Percentiles rank a stretch among this genome's conserved stretches.
phyloP scores from a whole-genome alignment of 1,139 yeast genomes.

The Hyphopichia burtonii region DNA sequence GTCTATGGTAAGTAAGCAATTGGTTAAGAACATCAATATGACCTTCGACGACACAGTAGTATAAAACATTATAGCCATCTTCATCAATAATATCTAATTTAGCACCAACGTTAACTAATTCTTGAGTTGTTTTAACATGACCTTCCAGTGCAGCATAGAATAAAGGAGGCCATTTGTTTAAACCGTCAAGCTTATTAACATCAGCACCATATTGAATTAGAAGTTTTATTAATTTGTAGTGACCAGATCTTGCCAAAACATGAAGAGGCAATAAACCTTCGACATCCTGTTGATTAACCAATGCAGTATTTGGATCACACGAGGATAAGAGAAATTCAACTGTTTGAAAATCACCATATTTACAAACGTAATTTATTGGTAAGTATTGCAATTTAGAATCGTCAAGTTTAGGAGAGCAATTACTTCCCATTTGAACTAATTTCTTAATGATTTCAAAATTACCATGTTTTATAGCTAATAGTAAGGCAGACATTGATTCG shows the following conservation, averaged over 20 bases:
- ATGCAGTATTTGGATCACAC: conserved; percentile 22
- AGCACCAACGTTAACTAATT: conserved; percentile 72
- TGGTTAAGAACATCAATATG: conserved; percentile 77
- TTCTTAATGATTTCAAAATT: conserved; percentile 53
- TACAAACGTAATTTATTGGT: conserved; percentile 89
- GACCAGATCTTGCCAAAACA: conserved; percentile 85
- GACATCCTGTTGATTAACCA: conserved; percentile 62
- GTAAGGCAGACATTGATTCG: conserved; percentile 76
- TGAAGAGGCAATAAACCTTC: conserved; percentile 90
- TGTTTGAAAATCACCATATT: conserved; percentile 72
- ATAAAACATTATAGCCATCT: conserved; percentile 78
- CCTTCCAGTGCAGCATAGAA: conserved; percentile 91
- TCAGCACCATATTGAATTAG: conserved; percentile 74
- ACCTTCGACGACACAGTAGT: conserved; percentile 94
- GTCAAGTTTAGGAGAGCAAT: conserved; percentile 53
- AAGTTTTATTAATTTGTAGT: conserved; percentile 62
- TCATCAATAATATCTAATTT: conserved; percentile 73
- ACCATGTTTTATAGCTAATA: conserved; percentile 73
- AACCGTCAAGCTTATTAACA: conserved; percentile 75
- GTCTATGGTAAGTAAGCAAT: conserved; percentile 37
- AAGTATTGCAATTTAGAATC: conserved; percentile 60
- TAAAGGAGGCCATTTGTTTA: conserved; percentile 91
- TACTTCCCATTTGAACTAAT: conserved; percentile 48
- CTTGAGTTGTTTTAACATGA: conserved; percentile 67
- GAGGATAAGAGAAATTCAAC: conserved; percentile 55